These are phyloP conservation scores for Rhodotorula paludigena DNA, from an alignment of 768 basidiomycete species.

Conservation along the genomic window DNA sequence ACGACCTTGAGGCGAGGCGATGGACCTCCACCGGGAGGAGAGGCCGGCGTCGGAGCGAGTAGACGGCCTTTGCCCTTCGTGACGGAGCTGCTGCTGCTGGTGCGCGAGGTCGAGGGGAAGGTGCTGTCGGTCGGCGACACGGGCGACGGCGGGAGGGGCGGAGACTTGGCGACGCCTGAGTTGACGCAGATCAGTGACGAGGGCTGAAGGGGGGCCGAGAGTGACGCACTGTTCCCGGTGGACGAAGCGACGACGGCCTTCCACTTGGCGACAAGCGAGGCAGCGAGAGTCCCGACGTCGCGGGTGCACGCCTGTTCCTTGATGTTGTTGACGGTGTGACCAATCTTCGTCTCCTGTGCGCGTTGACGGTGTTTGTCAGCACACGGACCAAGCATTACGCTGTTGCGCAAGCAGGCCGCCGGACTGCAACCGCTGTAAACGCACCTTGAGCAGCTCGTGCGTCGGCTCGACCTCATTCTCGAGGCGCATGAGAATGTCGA, in stretches of 20 bases:
- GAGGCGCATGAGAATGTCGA: neutral
- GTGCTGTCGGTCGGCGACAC: neutral
- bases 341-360: constrained; percentile 78
- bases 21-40: no score
- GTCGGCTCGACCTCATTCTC: neutral
- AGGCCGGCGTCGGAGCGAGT: no score
- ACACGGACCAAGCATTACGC: no score
- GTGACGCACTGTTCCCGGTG: neutral
- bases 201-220: rapidly evolving
- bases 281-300: constrained; percentile 71
- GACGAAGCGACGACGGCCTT: constrained; percentile 71
- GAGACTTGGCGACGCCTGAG: neutral
- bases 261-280: constrained; percentile 84
- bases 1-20: no score
- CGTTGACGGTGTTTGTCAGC: neutral
- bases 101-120: no score
- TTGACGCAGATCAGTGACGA: neutral
- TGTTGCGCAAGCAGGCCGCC: no score
- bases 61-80: neutral
- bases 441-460: neutral
- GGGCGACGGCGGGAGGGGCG: neutral
- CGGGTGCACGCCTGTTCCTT: constrained; percentile 61
- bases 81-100: no score
- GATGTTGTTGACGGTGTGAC: constrained; percentile 81
- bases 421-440: no score